Base-by-base conservation (phyloP, 2,329 filamentous ascomycete species). In the Aureobasidium sp. region DNA sequence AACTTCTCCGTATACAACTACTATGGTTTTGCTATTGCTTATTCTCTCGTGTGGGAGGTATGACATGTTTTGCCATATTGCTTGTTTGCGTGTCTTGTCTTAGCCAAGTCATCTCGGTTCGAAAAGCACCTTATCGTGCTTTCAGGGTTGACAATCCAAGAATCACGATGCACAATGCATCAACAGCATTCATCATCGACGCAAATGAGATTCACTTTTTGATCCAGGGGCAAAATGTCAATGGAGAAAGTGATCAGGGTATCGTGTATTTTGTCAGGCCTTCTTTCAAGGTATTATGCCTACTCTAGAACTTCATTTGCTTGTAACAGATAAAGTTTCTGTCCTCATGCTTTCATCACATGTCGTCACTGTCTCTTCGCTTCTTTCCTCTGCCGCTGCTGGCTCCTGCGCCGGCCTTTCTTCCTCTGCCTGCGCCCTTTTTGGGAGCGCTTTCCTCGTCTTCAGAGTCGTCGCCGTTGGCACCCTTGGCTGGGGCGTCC, bases 401-500 rank as follows among this genome's bases (percentile, higher is more conserved):
- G 3, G 56, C 57, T 33, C 29, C 44, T 12, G 57, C 62, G 22
- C 39, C 40, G 14, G 57, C 61, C 62, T 63, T 65, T 48, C 59
- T 62, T 42, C 54, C 54, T 39, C 48, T 63, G 14, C 54, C 61
- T 40, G 35, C 39, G 15, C 52, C 52, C 27, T 63, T 63, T 47
- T 62, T 63, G 14, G 56, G 57, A 2, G 49, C 62, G 8, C 37
- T 56, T 15, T 63, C 62, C 6, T 64, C 64, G n/a, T 62, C 60
- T 24, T 62, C 60, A 17, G 48, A 59, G 37, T 64, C 62, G 9
- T 64, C 59, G 35, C 53, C 52, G 7, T 59, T 61, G 31, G 33
- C 62, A 11, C 60, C 56, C 78, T 67, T 78, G 66, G 63, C 75
- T 68, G 83, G 80, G 63, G 82, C 81, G 67, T 90, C 87, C 2